phyloP scores from a whole-genome alignment of 2,329 filamentous ascomycete genomes.

The Bretziella fagacearum region DNA sequence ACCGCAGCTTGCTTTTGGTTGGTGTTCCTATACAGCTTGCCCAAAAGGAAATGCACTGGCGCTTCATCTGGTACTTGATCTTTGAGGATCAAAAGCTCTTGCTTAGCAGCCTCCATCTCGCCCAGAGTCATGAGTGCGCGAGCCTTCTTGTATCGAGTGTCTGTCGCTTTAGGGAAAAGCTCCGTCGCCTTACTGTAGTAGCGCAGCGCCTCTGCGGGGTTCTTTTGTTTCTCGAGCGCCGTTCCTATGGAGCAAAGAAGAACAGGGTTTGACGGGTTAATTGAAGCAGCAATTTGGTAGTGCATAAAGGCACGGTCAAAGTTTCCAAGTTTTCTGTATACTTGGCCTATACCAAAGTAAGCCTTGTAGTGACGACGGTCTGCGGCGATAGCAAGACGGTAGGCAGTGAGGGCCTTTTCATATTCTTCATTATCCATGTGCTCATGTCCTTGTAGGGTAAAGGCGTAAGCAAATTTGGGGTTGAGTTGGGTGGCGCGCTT shows the following conservation, averaged over 20 bases:
- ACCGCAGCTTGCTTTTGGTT: slow-evolving; percentile 67
- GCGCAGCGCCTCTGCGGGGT: slow-evolving; percentile 57
- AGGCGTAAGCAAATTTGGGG: slow-evolving; percentile 83
- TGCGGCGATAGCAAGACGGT: slow-evolving; percentile 68
- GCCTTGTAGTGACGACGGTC: slow-evolving; percentile 91
- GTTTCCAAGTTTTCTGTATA: slow-evolving; percentile 80
- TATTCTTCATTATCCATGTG: slow-evolving; percentile 94
- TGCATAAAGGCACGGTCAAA: slow-evolving; percentile 83
- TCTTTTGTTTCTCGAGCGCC: slow-evolving; percentile 75
- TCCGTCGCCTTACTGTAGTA: slow-evolving; percentile 73
- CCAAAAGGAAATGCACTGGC: slow-evolving; percentile 88
- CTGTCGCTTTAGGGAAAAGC: slow-evolving; percentile 61
- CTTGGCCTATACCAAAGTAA: slow-evolving; percentile 77
- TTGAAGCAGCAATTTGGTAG: slow-evolving; percentile 70
- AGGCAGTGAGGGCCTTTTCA: slow-evolving; percentile 79
- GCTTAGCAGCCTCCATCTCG: slow-evolving; percentile 54
- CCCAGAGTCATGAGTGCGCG: slow-evolving; percentile 64
- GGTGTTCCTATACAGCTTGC: slow-evolving; percentile 59
- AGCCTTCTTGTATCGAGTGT: slow-evolving; percentile 87
- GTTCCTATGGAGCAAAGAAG: slow-evolving; percentile 84
- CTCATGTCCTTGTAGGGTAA: slow-evolving; percentile 89
- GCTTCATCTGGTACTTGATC: slow-evolving; percentile 87
- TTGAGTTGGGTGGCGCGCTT: slow-evolving; percentile 83
- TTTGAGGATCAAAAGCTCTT: slow-evolving; percentile 74
- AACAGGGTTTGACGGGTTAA: slow-evolving; percentile 89